Conservation (phyloP, 108 stramenopile species). For the Skeletonema tropicum region DNA sequence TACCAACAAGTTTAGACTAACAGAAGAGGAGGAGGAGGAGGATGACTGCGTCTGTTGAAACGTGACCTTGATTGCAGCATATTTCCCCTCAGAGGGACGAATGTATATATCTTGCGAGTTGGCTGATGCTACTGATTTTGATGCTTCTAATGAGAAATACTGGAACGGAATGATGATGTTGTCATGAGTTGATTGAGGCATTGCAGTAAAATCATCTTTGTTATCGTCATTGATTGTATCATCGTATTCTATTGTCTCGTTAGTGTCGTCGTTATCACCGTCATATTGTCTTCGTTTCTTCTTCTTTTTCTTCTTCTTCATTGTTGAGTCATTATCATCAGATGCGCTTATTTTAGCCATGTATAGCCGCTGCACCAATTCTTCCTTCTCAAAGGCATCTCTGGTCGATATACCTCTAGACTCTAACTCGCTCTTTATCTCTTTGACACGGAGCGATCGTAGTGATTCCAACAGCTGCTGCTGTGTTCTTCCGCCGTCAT, state of each 20-base stretch:
- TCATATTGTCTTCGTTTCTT: conserved; percentile 16
- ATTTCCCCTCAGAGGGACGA: conserved; percentile 49
- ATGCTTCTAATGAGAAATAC: conserved; percentile 49
- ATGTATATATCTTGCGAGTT: conserved; percentile 50
- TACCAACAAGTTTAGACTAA: conserved; percentile 56
- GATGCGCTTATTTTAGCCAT: conserved; percentile 20
- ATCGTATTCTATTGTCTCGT: neutral
- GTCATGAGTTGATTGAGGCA: neutral
- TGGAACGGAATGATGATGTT: conserved; percentile 34
- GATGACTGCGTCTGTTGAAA: conserved; percentile 17
- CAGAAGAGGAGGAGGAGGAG: conserved; percentile 1
- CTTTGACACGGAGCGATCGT: conserved; percentile 57
- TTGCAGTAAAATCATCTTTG: neutral
- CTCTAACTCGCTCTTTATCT: conserved; percentile 69
- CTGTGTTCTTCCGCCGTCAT: neutral
- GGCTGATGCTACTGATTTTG: conserved; percentile 43
- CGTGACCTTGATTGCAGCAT: conserved; percentile 59
- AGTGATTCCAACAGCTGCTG: conserved; percentile 33
- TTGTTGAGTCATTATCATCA: neutral
- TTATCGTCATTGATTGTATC: neutral
- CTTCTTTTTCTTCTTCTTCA: conserved; percentile 18
- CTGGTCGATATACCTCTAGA: conserved; percentile 43
- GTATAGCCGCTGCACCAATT: conserved; percentile 68
- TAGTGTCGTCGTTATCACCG: conserved; percentile 2
- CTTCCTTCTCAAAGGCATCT: conserved; percentile 82